Base-by-base conservation (phyloP, 345 rosid genomes). In the Conringia planisiliqua region DNA sequence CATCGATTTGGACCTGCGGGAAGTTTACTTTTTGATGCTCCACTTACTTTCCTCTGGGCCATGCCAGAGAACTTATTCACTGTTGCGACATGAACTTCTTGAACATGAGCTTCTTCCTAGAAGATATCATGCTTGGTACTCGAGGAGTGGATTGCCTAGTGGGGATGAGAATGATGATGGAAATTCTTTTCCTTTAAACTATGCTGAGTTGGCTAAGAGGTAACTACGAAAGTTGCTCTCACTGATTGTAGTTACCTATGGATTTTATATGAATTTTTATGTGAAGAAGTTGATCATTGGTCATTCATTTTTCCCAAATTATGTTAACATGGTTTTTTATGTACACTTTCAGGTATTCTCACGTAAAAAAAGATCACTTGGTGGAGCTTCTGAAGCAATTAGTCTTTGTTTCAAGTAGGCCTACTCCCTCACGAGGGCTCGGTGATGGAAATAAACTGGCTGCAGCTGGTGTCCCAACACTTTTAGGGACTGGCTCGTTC, bases 101-200 rank as follows among this genome's bases (percentile, higher is more conserved):
- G 96, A 92, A 57, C 88, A 90, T 74, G 91, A 92, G 79, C 91
- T 92, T 78, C 82, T 90, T 70, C 99, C 99, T 17, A 83, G 97
- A 85, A 90, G 98, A 81, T 96, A 87, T 76, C 98, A 92, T 86
- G 91, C 97, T 68, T 88, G 94, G 96, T 92, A 90, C 85, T 89
- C 99, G 10, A 87, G 99, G 82, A 83, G 57, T 73, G 95, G 96
- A 38, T 77, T 69, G 78, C 82, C 32, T 59, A 87, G 84, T 51
- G 85, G 88, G 43, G 86, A 88, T 72, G 92, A 84, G 79, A 81
- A 87, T 73, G 97, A 92, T 82, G 91, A 87, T 81, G 95, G 95
- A 74, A 38, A 60, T 57, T 92, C 98, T 43, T 90, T 86, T 68
- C 98, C 98, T 6, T 76, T 92, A 66, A 85, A 81, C 71, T 90